A percentile compares a stretch with the other conserved stretches of the same genome.
These are phyloP conservation scores for Zea luxurians DNA, from an alignment of 176 grass and related monocot genomes.

Conservation along the genomic window DNA sequence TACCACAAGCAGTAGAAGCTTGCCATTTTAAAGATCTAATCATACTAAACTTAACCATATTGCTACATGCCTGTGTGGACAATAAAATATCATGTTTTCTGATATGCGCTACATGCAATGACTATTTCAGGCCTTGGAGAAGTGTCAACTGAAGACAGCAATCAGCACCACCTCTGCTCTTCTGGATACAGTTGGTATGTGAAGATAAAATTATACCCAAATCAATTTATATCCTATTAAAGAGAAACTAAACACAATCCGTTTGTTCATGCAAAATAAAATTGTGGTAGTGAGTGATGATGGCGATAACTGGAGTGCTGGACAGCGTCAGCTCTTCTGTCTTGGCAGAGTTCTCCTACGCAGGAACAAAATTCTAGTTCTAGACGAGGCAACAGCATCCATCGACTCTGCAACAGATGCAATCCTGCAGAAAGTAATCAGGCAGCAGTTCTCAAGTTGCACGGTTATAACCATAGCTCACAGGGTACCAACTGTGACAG, in stretches of 20 bases:
- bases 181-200: conserved; percentile 82
- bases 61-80: conserved; percentile 11
- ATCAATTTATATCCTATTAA: neutral
- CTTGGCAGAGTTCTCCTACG: conserved; percentile 83
- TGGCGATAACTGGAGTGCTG: conserved; percentile 86
- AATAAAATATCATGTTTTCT: conserved; percentile 7
- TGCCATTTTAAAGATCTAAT: neutral
- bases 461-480: conserved; percentile 91
- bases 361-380: conserved; percentile 77
- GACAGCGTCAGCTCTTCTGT: conserved; percentile 93
- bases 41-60: conserved; percentile 9
- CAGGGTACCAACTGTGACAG: conserved; percentile 87
- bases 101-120: conserved; percentile 23
- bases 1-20: conserved; percentile 27
- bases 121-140: conserved; percentile 70
- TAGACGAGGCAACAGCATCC: conserved; percentile 92
- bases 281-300: conserved; percentile 71
- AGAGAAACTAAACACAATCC: neutral
- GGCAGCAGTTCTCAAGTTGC: conserved; percentile 72
- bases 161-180: conserved; percentile 62
- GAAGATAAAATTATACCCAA: neutral
- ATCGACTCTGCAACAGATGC: conserved; percentile 91
- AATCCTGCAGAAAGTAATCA: conserved; percentile 79
- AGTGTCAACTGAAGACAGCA: conserved; percentile 76
- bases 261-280: neutral